Conservation (phyloP, 1,284 basidiomycete genomes). For the Malassezia equina region DNA sequence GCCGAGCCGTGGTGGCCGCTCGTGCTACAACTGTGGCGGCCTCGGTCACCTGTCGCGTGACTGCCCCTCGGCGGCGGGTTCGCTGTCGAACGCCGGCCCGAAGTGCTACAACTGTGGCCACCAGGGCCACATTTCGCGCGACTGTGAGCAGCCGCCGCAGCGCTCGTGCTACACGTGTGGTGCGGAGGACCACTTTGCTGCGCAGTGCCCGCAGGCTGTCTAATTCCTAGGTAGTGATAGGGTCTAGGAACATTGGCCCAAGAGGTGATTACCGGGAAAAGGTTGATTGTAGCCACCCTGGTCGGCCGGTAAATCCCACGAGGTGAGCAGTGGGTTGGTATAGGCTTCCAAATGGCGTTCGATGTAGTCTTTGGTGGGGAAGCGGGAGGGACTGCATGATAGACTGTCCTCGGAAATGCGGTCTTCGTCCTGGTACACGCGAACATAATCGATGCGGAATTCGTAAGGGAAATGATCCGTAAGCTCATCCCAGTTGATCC, state of each 20-base stretch:
- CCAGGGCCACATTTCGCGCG: slow-evolving; percentile 37
- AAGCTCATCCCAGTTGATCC: slow-evolving; percentile 20
- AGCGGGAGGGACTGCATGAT: slow-evolving; percentile 49
- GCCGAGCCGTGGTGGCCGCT: slow-evolving; percentile 22
- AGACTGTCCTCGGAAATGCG: slow-evolving; percentile 24
- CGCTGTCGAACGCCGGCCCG: slow-evolving; percentile 15
- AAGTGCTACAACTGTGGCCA: slow-evolving; percentile 46
- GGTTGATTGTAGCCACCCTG: slow-evolving; percentile 25
- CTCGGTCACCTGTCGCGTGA: slow-evolving; percentile 41
- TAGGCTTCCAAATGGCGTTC: slow-evolving; percentile 38
- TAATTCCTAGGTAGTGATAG: background rate
- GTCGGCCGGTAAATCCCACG: slow-evolving; percentile 25
- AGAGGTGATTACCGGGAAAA: slow-evolving; percentile 26
- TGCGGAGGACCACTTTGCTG: slow-evolving; percentile 13
- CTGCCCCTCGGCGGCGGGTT: slow-evolving; percentile 33
- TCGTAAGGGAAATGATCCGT: slow-evolving; percentile 12
- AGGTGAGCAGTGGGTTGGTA: slow-evolving; percentile 37
- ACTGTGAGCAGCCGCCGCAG: slow-evolving; percentile 37
- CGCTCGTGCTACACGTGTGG: slow-evolving; percentile 36
- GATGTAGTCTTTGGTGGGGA: slow-evolving; percentile 42
- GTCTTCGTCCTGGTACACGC: slow-evolving; percentile 35
- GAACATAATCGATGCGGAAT: slow-evolving; percentile 31
- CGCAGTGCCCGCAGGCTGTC: slow-evolving; percentile 13
- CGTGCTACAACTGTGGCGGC: slow-evolving; percentile 45
- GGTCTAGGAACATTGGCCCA: slow-evolving; percentile 24